phyloP scores from a whole-genome alignment of 2,329 filamentous ascomycete species.

The Calonectria montana region DNA sequence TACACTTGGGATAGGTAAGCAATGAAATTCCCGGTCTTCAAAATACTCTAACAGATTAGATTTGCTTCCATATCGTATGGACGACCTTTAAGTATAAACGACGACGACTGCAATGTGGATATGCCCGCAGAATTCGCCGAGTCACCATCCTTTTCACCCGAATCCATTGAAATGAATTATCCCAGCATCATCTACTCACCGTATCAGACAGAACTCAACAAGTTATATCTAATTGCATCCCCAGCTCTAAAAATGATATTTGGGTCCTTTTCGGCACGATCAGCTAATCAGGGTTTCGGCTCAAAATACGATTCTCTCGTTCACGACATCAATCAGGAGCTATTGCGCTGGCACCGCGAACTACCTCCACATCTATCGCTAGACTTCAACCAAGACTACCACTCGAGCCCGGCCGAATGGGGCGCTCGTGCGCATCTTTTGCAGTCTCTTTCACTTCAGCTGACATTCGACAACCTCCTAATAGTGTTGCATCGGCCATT shows the following conservation, averaged over 20 bases:
- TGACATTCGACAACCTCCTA: conserved; percentile 8
- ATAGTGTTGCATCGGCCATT: conserved; percentile 8
- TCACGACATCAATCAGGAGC: background rate
- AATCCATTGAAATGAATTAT: background rate
- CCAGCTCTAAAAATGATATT: conserved; percentile 6
- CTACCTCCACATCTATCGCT: background rate
- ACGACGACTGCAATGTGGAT: background rate
- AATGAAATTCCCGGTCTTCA: too few relatives aligned
- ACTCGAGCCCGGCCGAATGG: background rate
- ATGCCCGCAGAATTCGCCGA: conserved; percentile 5
- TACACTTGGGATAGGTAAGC: conserved; percentile 10
- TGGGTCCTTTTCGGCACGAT: background rate
- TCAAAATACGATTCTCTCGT: background rate
- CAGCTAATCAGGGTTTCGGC: background rate
- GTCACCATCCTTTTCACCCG: background rate
- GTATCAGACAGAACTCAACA: conserved; percentile 3
- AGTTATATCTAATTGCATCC: conserved; percentile 10
- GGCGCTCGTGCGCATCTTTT: background rate
- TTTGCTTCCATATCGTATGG: conserved; percentile 13
- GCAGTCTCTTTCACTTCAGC: conserved; percentile 8
- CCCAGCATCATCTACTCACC: background rate
- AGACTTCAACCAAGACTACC: background rate
- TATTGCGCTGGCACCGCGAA: background rate
- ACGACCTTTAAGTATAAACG: conserved; percentile 4
- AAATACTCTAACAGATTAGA: background rate